phyloP scores from a whole-genome alignment of 2,329 filamentous ascomycete genomes.

The Clarireedia monteithiana region DNA sequence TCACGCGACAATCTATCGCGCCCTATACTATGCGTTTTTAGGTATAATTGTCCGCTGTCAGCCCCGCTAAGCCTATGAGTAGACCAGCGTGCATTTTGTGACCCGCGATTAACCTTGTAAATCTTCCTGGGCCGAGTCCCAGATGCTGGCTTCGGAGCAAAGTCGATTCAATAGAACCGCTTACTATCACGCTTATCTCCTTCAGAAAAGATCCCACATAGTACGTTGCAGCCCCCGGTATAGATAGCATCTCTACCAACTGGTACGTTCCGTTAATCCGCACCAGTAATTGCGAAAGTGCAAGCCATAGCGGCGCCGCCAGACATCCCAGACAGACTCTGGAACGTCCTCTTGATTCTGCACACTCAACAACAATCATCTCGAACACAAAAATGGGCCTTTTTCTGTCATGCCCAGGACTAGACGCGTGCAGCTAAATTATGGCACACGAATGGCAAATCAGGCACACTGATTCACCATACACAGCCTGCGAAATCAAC shows the following conservation, averaged over 20 bases:
- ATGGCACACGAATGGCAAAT: too few species aligned
- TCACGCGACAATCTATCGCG: slow-evolving; percentile 21
- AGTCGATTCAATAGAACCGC: slow-evolving; percentile 33
- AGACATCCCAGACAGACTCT: slow-evolving; percentile 10
- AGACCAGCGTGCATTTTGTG: not conserved
- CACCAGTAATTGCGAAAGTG: too few species aligned
- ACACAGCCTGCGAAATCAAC: slow-evolving; percentile 12
- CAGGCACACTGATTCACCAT: not conserved
- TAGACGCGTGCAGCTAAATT: slow-evolving; percentile 1
- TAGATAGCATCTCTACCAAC: not conserved
- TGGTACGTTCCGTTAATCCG: not conserved
- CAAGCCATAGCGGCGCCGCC: not conserved
- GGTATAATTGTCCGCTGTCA: too few species aligned
- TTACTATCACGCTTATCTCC: slow-evolving; percentile 53
- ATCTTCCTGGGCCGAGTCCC: slow-evolving; percentile 46
- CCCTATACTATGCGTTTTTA: not conserved
- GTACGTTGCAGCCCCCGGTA: not conserved
- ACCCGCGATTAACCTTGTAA: not conserved
- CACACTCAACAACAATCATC: not conserved
- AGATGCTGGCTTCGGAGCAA: slow-evolving; percentile 51
- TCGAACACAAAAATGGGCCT: slow-evolving; percentile 22
- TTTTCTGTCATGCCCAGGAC: slow-evolving; percentile 38
- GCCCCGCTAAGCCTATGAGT: too few species aligned
- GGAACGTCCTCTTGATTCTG: slow-evolving; percentile 10
- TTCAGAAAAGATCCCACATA: slow-evolving; percentile 39